A percentile compares a stretch with the other conserved stretches of the same genome.
Evolutionary conservation across 1,284 basidiomycete species (phyloP).

Genomic region (Heterobasidion occidentale): DNA sequence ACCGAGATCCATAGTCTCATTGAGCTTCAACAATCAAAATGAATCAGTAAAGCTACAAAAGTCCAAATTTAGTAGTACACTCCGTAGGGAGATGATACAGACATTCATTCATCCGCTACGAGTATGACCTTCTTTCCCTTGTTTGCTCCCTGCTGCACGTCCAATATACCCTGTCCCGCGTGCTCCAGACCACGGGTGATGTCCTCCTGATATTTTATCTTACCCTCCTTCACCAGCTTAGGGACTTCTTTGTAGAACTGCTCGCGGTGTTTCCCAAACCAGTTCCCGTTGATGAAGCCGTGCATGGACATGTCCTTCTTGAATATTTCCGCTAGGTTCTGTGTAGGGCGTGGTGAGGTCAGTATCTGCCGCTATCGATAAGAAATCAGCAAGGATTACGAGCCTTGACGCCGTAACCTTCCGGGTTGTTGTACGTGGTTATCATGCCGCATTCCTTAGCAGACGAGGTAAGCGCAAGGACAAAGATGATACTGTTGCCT

Average conservation of each 20-base stretch:
- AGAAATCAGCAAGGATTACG: not conserved
- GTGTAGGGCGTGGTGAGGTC: not conserved
- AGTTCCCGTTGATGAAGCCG: conserved; percentile 50
- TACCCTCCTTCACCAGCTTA: conserved; percentile 42
- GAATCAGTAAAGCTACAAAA: too few relatives aligned
- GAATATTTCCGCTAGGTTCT: conserved; percentile 31
- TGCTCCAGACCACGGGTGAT: conserved; percentile 41
- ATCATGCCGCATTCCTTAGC: not conserved
- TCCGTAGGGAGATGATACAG: too few relatives aligned
- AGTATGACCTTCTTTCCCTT: conserved; percentile 48
- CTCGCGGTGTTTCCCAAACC: conserved; percentile 27
- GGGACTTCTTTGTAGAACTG: conserved; percentile 47
- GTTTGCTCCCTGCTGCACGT: conserved; percentile 50
- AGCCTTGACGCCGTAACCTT: not conserved
- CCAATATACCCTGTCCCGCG: conserved; percentile 42
- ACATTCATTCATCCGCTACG: conserved; percentile 32
- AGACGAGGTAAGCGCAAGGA: conserved; percentile 3
- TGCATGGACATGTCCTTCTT: conserved; percentile 42
- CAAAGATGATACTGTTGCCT: not conserved
- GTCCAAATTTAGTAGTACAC: too few relatives aligned
- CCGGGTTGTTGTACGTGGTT: not conserved
- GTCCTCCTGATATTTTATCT: conserved; percentile 54
- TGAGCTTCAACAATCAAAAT: too few relatives aligned
- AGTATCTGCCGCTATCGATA: not conserved
- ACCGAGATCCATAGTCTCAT: too few relatives aligned